Conservation (phyloP, 2,329 filamentous ascomycete genomes). For the Diaporthe destruens region DNA sequence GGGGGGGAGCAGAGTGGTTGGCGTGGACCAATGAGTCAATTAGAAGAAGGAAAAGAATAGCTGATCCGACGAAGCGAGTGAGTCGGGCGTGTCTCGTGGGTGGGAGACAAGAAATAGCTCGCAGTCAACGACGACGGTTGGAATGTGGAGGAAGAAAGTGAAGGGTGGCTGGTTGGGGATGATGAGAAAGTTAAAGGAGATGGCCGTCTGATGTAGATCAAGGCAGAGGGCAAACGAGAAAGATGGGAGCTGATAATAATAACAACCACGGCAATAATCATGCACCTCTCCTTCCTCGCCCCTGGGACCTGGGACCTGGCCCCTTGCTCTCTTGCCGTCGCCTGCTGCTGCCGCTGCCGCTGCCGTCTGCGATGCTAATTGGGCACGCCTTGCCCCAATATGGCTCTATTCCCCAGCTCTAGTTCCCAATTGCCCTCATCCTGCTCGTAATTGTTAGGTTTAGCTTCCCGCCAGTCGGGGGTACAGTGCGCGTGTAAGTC, state of each 20-base stretch:
- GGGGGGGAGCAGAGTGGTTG: constrained; percentile 28
- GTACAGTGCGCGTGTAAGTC: constrained; percentile 32
- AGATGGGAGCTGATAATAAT: constrained; percentile 4
- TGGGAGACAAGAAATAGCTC: constrained; percentile 29
- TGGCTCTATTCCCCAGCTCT: background rate
- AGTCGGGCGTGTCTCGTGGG: constrained; percentile 30
- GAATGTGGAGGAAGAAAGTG: constrained; percentile 20
- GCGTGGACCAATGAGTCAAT: constrained; percentile 31
- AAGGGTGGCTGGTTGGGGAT: constrained; percentile 8
- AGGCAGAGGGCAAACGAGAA: background rate
- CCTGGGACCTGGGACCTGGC: background rate
- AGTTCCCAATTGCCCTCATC: background rate
- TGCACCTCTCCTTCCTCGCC: constrained; percentile 20
- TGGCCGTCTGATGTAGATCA: constrained; percentile 17
- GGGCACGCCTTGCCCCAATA: constrained; percentile 1
- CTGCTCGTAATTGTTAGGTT: constrained; percentile 23
- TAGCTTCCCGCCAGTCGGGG: constrained; percentile 31
- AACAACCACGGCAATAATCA: constrained; percentile 6
- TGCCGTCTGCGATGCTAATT: constrained; percentile 5
- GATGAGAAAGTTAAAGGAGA: background rate
- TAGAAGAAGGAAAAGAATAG: constrained; percentile 32
- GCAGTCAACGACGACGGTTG: constrained; percentile 16
- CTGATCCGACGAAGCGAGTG: constrained; percentile 41
- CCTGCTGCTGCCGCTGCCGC: constrained; percentile 20
- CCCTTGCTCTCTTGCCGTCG: constrained; percentile 13